Evolutionary conservation across 2,329 filamentous ascomycete species (phyloP), one percentile per base, ranked within the genome.

Genomic region (Ophiostoma triangulosporum): DNA sequence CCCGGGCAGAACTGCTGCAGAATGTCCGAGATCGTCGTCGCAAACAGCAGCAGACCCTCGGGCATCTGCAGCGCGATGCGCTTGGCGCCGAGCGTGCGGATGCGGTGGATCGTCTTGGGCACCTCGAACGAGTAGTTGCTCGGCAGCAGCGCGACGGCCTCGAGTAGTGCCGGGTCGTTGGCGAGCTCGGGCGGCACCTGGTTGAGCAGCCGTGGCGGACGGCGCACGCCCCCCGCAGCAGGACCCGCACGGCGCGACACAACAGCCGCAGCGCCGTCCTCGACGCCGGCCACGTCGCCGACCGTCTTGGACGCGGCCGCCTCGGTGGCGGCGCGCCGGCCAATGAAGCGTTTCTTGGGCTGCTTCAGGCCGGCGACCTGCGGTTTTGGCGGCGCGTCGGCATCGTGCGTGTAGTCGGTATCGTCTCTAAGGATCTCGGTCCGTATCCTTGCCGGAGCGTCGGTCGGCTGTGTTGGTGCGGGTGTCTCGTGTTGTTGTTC

Each of bases 121-220:
- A 98, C 89, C 71, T 98, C 93, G 66, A 98, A 98, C 62, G 87
- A 91, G 76, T 98, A 98, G 73, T 98, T 98, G n/a, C 80, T 73
- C 1, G 93, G 93, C 2, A 98, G 80, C 31, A 98, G 77, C 6
- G 81, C 76, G 55, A 97, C 89, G 3, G 93, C 93, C 45, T 83
- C 84, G 66, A 91, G 91, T 63, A 98, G 86, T 48, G 85, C 86
- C 48, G 82, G 74, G 63, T 98, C 85, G 58, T 95, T 77, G 20
- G 93, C 74, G 58, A 98, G 95, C 58, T 91, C 85, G 15, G 83
- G 76, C 2, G 93, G 91, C 1, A 98, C 86, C 64, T 93, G 87
- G 65, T 96, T 97, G 57, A 97, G 69, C n/a, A 89, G 80, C 59
- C 93, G 78, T 1, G 87, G 83, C 15, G 83, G 76, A 62, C 87